Evolutionary conservation across 108 stramenopile genomes (phyloP), one percentile per base, ranked within the genome.

Genomic region (Epipyxis sp.): DNA sequence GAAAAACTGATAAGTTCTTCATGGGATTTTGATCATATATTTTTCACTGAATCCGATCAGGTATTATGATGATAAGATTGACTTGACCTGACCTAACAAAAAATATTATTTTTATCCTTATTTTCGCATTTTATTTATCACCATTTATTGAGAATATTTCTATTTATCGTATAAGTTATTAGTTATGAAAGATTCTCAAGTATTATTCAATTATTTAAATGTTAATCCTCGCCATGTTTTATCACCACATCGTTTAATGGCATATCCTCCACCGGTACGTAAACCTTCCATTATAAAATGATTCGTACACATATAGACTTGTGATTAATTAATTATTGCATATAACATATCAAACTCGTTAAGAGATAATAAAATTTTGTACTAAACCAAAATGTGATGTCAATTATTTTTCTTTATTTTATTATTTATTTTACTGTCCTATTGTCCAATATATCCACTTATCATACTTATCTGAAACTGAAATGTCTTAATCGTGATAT

Each of bases 21-120:
- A 13, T 74, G 50, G 44, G 6, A 74, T 6, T 74, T 74, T 39
- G 71, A 74, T 10, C 43, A 34, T 74, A 74, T 74, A 3, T 74
- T 54, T 39, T 74, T 74, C 50, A 74, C 71, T 27, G 71, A 74
- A 39, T 54, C 46, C 10, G 71, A 74, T 74, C 71, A 74, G 32
- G 65, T 67, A 50, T 13, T 50, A 13, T 50, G 13, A 20, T 50
- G 46, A n/a, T n/a, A n/a, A n/a, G n/a, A n/a, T n/a, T n/a, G n/a
- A n/a, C n/a, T n/a, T n/a, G n/a, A n/a, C n/a, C n/a, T n/a, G n/a
- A n/a, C n/a, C n/a, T n/a, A n/a, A n/a, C n/a, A n/a, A n/a, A n/a
- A n/a, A n/a, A n/a, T n/a, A n/a, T n/a, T n/a, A n/a, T n/a, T n/a
- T n/a, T n/a, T n/a, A n/a, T n/a, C n/a, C n/a, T n/a, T n/a, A n/a